Evolutionary conservation across 1,284 basidiomycete genomes (phyloP).

Genomic region (Dichomitus squalens): DNA sequence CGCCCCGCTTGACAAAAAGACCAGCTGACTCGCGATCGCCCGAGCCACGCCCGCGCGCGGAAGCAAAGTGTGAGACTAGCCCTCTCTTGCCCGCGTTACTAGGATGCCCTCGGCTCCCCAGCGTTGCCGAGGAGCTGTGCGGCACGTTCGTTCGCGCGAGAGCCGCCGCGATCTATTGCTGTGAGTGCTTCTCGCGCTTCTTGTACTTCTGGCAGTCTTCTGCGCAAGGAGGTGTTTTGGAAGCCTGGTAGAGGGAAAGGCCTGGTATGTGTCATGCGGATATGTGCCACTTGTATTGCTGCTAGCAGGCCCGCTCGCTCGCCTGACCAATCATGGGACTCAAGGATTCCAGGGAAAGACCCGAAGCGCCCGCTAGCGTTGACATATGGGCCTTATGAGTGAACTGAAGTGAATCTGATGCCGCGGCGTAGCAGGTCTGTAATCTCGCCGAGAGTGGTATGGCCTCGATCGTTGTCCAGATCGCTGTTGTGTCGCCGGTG

Average conservation of each 20-base stretch:
- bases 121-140: conserved; percentile 8
- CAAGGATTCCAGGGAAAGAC: neutral
- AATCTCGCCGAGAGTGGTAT: no score
- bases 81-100: neutral
- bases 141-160: neutral
- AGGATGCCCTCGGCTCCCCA: neutral
- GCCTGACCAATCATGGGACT: conserved; percentile 8
- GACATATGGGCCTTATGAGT: neutral
- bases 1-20: neutral
- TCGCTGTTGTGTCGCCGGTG: neutral
- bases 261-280: neutral
- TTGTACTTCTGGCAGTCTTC: neutral
- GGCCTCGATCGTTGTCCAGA: neutral
- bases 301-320: conserved; percentile 1
- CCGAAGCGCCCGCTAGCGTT: neutral
- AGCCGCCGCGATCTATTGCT: neutral
- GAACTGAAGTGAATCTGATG: no score
- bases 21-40: conserved; percentile 1
- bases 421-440: no score
- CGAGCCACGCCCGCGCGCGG: neutral
- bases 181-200: neutral
- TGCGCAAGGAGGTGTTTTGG: neutral
- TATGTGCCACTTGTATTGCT: neutral
- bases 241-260: neutral
- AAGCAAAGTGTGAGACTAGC: neutral